Evolutionary conservation across 345 rosid species (phyloP).

Genomic region (Moricandia moricandioides): DNA sequence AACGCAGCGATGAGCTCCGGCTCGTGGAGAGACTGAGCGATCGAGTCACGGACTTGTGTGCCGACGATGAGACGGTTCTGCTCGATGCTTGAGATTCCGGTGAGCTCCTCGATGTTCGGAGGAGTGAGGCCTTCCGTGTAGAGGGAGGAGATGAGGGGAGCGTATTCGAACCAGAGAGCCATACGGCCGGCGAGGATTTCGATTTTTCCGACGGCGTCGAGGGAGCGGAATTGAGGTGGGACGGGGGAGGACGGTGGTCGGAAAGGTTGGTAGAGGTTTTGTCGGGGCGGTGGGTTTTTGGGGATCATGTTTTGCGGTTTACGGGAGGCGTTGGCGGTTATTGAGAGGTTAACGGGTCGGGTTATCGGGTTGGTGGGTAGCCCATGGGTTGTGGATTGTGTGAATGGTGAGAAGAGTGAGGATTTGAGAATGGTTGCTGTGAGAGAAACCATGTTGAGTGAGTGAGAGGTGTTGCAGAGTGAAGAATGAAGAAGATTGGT

Average conservation of each 20-base stretch:
- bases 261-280: conserved; percentile 74
- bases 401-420: conserved; percentile 34
- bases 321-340: conserved; percentile 29
- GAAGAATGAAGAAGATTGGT: conserved; percentile 19
- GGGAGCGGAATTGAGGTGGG: conserved; percentile 60
- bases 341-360: conserved; percentile 29
- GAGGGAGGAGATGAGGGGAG: conserved; percentile 73
- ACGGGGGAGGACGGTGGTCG: conserved; percentile 82
- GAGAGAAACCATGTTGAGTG: conserved; percentile 36
- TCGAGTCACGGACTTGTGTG: conserved; percentile 67
- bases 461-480: conserved; percentile 36
- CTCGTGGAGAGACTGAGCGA: conserved; percentile 52
- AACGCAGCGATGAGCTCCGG: conserved; percentile 57
- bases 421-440: conserved; percentile 35
- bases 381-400: conserved; percentile 35
- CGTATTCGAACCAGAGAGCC: conserved; percentile 87
- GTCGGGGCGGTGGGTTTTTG: conserved; percentile 33
- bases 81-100: conserved; percentile 82
- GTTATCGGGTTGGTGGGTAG: conserved; percentile 10
- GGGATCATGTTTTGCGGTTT: conserved; percentile 29
- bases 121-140: conserved; percentile 68
- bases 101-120: conserved; percentile 61
- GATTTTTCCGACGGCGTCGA: conserved; percentile 60
- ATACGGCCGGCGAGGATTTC: conserved; percentile 65
- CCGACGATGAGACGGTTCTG: conserved; percentile 83